phyloP scores from a whole-genome alignment of 352 stramenopile genomes.

The Pythium oligandrum region DNA sequence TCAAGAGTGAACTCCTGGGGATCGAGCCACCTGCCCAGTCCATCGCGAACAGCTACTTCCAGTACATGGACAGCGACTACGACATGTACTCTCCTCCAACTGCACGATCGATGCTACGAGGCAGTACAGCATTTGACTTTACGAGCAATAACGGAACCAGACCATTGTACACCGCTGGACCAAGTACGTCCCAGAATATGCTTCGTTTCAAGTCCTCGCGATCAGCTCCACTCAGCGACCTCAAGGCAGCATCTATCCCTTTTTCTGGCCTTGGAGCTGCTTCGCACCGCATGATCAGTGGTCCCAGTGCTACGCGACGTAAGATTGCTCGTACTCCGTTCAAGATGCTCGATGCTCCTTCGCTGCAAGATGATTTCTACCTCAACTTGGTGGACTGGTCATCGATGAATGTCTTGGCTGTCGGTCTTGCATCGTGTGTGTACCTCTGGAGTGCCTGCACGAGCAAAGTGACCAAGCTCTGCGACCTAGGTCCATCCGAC shows the following conservation, averaged over 20 bases:
- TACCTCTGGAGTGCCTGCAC: constrained; percentile 95
- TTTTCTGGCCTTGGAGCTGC: constrained; percentile 38
- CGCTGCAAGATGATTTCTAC: constrained; percentile 98
- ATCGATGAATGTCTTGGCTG: constrained; percentile 92
- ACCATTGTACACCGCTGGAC: constrained; percentile 24
- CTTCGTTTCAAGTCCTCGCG: constrained; percentile 67
- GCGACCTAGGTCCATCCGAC: constrained; percentile 79
- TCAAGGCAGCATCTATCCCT: constrained; percentile 42
- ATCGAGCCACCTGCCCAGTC: constrained; percentile 37
- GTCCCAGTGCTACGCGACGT: constrained; percentile 18
- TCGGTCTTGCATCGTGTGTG: constrained; percentile 91
- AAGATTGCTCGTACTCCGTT: constrained; percentile 93
- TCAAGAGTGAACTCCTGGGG: constrained; percentile 71
- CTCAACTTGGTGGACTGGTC: constrained; percentile 98
- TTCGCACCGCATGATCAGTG: constrained; percentile 22
- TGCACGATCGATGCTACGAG: constrained; percentile 20
- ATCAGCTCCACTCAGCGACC: constrained; percentile 48
- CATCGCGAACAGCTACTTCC: constrained; percentile 14
- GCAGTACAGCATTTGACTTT: constrained; percentile 17
- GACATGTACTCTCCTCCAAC: constrained; percentile 18
- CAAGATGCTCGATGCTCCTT: constrained; percentile 96
- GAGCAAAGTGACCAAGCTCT: constrained; percentile 93
- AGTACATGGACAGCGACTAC: constrained; percentile 20
- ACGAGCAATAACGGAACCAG: constrained; percentile 8
- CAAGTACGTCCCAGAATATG: constrained; percentile 47